phyloP scores from a whole-genome alignment of 2,329 filamentous ascomycete species.

The Microsporum ferrugineum region DNA sequence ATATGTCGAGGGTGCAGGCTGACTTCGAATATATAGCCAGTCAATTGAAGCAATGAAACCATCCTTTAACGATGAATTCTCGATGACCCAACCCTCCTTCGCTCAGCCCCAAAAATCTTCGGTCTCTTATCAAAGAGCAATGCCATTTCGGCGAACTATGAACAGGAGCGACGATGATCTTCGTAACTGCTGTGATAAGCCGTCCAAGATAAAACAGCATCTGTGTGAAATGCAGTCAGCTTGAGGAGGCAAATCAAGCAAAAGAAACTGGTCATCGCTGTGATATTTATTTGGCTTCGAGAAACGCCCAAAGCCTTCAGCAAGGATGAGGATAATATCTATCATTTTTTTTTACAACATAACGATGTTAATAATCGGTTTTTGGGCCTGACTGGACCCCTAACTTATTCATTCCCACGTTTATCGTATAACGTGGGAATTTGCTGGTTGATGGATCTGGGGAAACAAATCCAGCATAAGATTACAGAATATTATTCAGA shows the following conservation, averaged over 20 bases:
- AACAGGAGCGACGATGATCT: neutral
- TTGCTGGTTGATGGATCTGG: neutral
- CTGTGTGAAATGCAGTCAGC: neutral
- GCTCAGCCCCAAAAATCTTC: neutral
- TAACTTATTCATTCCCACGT: neutral
- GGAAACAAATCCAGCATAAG: neutral
- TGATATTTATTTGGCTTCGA: neutral
- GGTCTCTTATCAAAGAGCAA: neutral
- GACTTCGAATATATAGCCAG: neutral
- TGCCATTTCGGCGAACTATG: neutral
- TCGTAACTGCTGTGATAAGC: neutral
- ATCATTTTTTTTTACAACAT: neutral
- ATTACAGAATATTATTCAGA: neutral
- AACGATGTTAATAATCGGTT: neutral
- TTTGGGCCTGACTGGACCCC: neutral
- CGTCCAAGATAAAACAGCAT: slow-evolving; percentile 1
- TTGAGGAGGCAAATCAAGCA: neutral
- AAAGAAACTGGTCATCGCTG: neutral
- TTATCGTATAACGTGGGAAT: neutral
- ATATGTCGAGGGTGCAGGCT: neutral
- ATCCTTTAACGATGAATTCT: neutral
- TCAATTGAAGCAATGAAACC: neutral
- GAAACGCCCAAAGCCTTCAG: neutral
- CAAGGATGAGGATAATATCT: neutral
- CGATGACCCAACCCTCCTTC: neutral